Base-by-base conservation (phyloP, 148 eudicot species). In the Fagopyrum homotropicum region DNA sequence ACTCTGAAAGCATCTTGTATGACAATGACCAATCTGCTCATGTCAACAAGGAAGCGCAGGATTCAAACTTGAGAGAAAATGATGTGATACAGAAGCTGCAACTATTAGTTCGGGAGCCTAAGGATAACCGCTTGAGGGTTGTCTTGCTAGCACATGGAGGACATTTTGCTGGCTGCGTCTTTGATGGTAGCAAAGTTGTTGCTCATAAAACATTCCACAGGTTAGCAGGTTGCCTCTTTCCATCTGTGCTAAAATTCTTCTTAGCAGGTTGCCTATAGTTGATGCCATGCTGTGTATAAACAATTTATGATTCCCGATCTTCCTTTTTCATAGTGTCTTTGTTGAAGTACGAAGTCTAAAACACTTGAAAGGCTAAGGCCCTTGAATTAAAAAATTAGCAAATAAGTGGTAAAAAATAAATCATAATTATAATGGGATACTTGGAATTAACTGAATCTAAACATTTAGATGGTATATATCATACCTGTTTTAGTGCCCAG, bases 81-180 rank as follows among this genome's bases (percentile, higher is more conserved):
- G 91, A 91, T 79, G 81, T 91, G 76, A 83, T 83, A 75, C 86
- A 84, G 68, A 94, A 78, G 78, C 75, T 94, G 77, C 85, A 82
- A 75, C 29, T 55, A 22, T 54, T 88, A 78, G 78, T 80, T 73
- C 85, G 60, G 54, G 96, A 94, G 82, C 86, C 90, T 74, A 87
- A 97, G 72, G 83, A 91, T 84, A 81, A 75, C 54, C 74, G 73
- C 72, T 80, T 91, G 76, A 90, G 98, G 86, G 80, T 94, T 69
- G 88, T 94, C 71, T 84, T 94, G 76, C 90, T 94, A 82, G 93
- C 89, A 1, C 88, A 86, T 66, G 97, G 98, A 77, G 98, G 97
- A 56, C 98, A 94, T 76, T 94, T 94, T 82, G 97, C 98, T 61
- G 98, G 98, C 4, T 91, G 98, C 75, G 98, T 94, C 45, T 91